Evolutionary conservation across 805 yeast species (phyloP).

Genomic region (Tetrapisispora phaffii): DNA sequence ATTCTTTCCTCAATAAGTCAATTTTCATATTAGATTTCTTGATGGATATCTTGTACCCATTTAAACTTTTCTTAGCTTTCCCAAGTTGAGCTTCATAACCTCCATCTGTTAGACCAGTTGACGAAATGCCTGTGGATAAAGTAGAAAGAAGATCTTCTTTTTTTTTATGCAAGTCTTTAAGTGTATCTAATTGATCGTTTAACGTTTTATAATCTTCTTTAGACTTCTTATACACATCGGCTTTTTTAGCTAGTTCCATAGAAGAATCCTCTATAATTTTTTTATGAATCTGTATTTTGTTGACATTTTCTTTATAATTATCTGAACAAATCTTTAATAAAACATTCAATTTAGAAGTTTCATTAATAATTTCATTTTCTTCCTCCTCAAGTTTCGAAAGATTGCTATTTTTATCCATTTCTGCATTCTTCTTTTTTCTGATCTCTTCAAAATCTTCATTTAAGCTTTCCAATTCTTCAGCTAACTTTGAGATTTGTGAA

Average conservation of each 20-base stretch:
- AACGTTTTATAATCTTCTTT: conserved; percentile 39
- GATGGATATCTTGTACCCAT: conserved; percentile 43
- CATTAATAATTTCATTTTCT: conserved; percentile 51
- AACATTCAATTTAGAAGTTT: conserved; percentile 59
- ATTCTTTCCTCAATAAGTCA: conserved; percentile 45
- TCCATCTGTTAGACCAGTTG: conserved; percentile 62
- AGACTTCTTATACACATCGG: conserved; percentile 31
- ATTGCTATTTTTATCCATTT: conserved; percentile 34
- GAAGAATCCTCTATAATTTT: conserved; percentile 30
- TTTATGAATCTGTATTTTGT: conserved; percentile 29
- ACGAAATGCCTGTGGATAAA: conserved; percentile 79
- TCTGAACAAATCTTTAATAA: conserved; percentile 47
- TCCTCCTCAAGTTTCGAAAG: conserved; percentile 42
- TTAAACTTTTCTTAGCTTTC: conserved; percentile 46
- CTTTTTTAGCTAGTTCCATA: conserved; percentile 28
- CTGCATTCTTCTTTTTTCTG: conserved; percentile 44
- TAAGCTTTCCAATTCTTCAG: conserved; percentile 47
- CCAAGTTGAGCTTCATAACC: conserved; percentile 70
- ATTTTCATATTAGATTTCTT: conserved; percentile 53
- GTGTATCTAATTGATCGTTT: conserved; percentile 34
- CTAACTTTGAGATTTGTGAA: conserved; percentile 36
- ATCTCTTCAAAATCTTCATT: conserved; percentile 50
- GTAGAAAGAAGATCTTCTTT: conserved; percentile 77
- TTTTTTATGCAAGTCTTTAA: conserved; percentile 40
- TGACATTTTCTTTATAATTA: conserved; percentile 45